Evolutionary conservation across 352 stramenopile species (phyloP), one percentile per base, ranked within the genome.

Genomic region (Phytopythium cucurbitacearum): DNA sequence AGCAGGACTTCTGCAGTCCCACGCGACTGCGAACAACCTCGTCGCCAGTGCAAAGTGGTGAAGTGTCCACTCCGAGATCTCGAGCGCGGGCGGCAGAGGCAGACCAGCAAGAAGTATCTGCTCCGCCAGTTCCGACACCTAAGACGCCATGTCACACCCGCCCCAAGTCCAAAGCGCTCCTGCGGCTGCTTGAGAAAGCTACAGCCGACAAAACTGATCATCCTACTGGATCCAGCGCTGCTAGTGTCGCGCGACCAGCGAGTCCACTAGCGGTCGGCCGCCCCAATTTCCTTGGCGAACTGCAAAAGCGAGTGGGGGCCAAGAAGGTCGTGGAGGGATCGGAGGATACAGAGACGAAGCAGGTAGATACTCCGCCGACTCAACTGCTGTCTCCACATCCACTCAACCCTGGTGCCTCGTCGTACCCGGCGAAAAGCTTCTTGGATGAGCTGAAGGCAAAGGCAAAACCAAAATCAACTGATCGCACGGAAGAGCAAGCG

Each of bases 1-100:
- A 89, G 39, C 80, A 88, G 32, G 80, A 89, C 40, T 88, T 91
- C 49, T 91, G 80, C 50, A 80, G 64, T 16, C 65, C 67, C 0
- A 66, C 62, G 11, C 71, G 71, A 4, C 53, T 67, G 3, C 49
- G 57, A 9, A 53, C 57, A 38, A 41, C 28, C 1, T 40, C 41
- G 7, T 28, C 40, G 6, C 42, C 48, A n/a, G 48, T 35, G 15
- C 28, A 37, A 8, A 15, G 51, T 32, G 5, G 35, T 36, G 8
- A 47, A 13, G 39, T 48, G 7, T 48, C 44, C 36, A 64, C 60
- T 4, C 53, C 52, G 28, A 38, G 48, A 38, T 59, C 49, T 6
- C 37, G 44, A 15, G 48, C 39, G 11, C 51, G 51, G 44, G 48
- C 41, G 8, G n/a, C 36, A 44, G 56, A n/a, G 11, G n/a, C 8